These are phyloP conservation scores for Botryosphaeria dothidea DNA, from an alignment of 2,329 filamentous ascomycete genomes.

Conservation along the genomic window DNA sequence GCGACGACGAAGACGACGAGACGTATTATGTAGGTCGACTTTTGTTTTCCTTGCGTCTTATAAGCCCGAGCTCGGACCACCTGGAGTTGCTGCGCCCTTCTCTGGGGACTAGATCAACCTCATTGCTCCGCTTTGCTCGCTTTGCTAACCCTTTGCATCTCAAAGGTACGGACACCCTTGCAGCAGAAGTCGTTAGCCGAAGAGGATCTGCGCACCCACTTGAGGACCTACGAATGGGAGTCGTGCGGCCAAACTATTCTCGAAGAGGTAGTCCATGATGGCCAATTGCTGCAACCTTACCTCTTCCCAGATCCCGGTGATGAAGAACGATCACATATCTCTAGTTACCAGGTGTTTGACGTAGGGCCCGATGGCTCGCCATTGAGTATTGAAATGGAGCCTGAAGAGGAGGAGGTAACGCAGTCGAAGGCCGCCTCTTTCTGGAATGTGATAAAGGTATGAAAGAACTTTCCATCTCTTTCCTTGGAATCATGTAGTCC, in stretches of 20 bases:
- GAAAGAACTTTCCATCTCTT: neutral
- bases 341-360: slow-evolving; percentile 61
- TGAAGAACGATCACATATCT: slow-evolving; percentile 44
- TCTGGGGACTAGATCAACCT: neutral
- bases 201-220: slow-evolving; percentile 47
- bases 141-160: slow-evolving; percentile 13
- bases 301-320: slow-evolving; percentile 47
- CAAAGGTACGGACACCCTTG: slow-evolving; percentile 38
- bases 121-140: slow-evolving; percentile 9
- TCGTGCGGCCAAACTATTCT: slow-evolving; percentile 44
- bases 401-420: slow-evolving; percentile 29
- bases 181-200: slow-evolving; percentile 43
- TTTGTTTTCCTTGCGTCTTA: neutral
- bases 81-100: slow-evolving; percentile 10
- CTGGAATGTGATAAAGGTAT: slow-evolving; percentile 34
- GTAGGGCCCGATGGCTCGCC: slow-evolving; percentile 50
- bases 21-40: slow-evolving; percentile 28
- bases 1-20: slow-evolving; percentile 38
- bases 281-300: slow-evolving; percentile 45
- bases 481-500: neutral
- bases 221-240: slow-evolving; percentile 46
- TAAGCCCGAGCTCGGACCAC: slow-evolving; percentile 5
- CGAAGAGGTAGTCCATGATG: slow-evolving; percentile 45
- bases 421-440: slow-evolving; percentile 34
- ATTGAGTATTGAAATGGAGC: slow-evolving; percentile 36